phyloP scores from a whole-genome alignment of 164 flowering plant species.

The Vitis vinifera region DNA sequence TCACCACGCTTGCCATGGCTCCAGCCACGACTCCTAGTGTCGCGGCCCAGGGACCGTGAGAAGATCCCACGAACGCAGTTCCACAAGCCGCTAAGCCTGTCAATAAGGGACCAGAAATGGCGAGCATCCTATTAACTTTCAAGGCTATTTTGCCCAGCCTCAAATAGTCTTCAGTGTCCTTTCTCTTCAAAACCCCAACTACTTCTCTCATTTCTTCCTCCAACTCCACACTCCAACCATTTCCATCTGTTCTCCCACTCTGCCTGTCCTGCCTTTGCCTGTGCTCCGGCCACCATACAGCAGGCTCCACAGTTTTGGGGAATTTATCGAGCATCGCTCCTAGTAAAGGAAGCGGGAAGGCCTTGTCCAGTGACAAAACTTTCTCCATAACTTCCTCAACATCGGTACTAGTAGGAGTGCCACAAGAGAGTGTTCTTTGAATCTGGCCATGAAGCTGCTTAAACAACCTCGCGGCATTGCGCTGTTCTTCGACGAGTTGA shows the following conservation, averaged over 20 bases:
- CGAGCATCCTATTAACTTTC: no score
- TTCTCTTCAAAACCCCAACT: no score
- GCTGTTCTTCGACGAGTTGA: constrained; percentile 71
- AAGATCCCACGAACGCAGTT: no score
- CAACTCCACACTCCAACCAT: constrained; percentile 41
- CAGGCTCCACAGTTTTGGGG: constrained; percentile 41
- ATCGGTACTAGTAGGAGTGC: constrained; percentile 21
- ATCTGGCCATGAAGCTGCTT: constrained; percentile 40
- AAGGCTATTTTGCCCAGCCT: no score
- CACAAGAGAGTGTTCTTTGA: constrained; percentile 28
- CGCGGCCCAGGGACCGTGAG: no score
- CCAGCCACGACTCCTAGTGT: no score
- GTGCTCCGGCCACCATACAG: constrained; percentile 46
- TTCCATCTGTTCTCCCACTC: constrained; percentile 4
- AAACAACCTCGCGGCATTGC: constrained; percentile 59
- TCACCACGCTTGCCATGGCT: no score
- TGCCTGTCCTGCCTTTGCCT: neutral
- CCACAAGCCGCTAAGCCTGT: no score
- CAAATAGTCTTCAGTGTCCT: no score
- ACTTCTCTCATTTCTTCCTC: constrained; percentile 16
- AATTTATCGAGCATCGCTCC: constrained; percentile 57
- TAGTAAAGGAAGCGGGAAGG: constrained; percentile 55
- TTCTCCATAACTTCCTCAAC: constrained; percentile 41
- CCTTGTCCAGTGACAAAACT: constrained; percentile 47
- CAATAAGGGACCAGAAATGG: no score